Base-by-base conservation (phyloP, 2,329 filamentous ascomycete genomes). In the Fusarium nurragi region DNA sequence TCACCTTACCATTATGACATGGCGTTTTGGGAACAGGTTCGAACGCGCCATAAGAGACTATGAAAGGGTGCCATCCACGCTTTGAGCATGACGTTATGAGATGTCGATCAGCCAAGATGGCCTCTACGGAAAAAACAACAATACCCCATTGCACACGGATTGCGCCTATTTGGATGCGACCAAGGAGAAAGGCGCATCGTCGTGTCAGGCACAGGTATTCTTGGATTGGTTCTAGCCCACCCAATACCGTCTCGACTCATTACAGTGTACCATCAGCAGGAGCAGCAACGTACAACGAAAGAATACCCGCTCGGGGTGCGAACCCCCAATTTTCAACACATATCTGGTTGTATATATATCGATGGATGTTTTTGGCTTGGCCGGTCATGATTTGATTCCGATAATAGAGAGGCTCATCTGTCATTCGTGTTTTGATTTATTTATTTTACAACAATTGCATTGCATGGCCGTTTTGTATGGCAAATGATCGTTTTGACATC, bases 311-410 rank as follows among this genome's bases (percentile, higher is more conserved):
- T 55, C 44, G 45, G 65, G 64, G 67, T 71, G 59, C 69, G 28
- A 67, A 68, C 68, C 67, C 32, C 62, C 54, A 57, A 58, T 50
- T 53, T 23, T 54, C 32, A 68, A 54, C 54, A 64, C 57, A 53
- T 43, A 59, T 36, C 49, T 59, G 58, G 53, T 60, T 70, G 54
- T 64, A 71, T 51, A 71, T 68, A 71, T 41, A 55, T 54, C 45
- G 34, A 54, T 49, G 45, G 39, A 46, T 66, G 32, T 63, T 57
- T 58, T 40, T 44, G 49, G 45, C 37, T 59, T 32, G 39, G 38
- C 32, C 43, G 32, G 56, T 40, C 49, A 56, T 61, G 39, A 32
- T 38, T 61, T 54, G 44, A 56, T 61, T 62, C 30, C 19, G 49
- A 26, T 61, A 38, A 62, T 64, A 67, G 57, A 63, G 61, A 59